Evolutionary conservation across 1,284 basidiomycete genomes (phyloP), one percentile per base, ranked within the genome.

Genomic region (Singerocomus inundabilis): DNA sequence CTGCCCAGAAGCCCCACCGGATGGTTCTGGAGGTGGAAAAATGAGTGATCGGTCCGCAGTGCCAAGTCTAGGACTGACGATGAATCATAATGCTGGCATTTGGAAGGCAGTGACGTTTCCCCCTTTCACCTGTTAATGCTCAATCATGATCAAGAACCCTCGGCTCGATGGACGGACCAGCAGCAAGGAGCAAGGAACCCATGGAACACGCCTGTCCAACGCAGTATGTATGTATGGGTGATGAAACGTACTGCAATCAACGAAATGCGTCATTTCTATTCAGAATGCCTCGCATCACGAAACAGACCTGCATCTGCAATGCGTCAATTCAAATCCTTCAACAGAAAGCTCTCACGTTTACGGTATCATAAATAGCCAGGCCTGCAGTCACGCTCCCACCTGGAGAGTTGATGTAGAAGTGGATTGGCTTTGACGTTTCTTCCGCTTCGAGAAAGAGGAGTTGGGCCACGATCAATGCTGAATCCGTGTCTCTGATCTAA

Each of bases 81-180:
- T 97, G 93, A 46, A 97, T 97, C 93, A 97, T 97, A 59, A 97
- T 92, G 63, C 88, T 92, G 18, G 92, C 86, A 64, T 97, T 90
- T 10, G 92, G 92, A 42, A 97, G 78, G 57, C 88, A 88, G 63
- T 92, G 93, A 32, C 93, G 78, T 68, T 93, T 91, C 18, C 93
- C 93, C 57, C 78, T 83, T 71, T 88, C 90, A 32, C 87, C 82
- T 76, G 67, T 29, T 7, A 25, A 53, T 45, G 41, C n/a, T 54
- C 47, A 58, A 44, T 49, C 36, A 40, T 44, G 46, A 44, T 53
- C 42, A 41, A 21, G 48, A 51, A 52, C 42, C 32, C 49, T 39
- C 39, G 15, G 29, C 13, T 32, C 34, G 44, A 49, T 31, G 42
- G 12, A 67, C 69, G 53, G 56, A 71, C 89, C 92, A 44, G 90